Evolutionary conservation across 1,139 yeast genomes (phyloP), one percentile per base, ranked within the genome.

Genomic region (Nematodospora anomalae): DNA sequence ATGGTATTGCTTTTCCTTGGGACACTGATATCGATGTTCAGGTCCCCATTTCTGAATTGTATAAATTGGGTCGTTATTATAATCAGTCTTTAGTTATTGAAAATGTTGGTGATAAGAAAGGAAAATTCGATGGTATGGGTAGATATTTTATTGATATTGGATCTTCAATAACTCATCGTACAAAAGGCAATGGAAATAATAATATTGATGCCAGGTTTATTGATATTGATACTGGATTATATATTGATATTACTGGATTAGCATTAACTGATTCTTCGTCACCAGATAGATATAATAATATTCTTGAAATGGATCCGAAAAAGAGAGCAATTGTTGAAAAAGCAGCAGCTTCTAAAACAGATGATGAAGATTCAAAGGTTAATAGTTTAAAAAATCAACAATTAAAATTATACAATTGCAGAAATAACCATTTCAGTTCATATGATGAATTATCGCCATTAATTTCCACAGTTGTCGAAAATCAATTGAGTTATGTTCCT

Each of bases 201-300:
- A 80, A 83, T 42, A 86, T 87, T 42, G 96, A 87, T 62, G 95
- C 90, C 1, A 69, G 95, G 40, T 84, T 86, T 51, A 77, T 87
- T 40, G 95, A 87, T 57, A 67, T 80, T 7, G 84, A 82, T 44
- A 75, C 85, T 10, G 96, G 95, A 1, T 57, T 81, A 37, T 87
- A 82, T 54, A 75, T 87, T 40, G 96, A 86, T 58, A 74, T 79
- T 18, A 79, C 83, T 2, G 83, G 76, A 0, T 54, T 79, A 33
- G 69, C 79, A 15, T 43, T 69, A 13, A 59, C 71, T 21, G 60
- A 62, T 28, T 57, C 68, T 0, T 53, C 51, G 12, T 45, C 72
- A 4, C 72, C 75, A 1, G 41, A 37, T 3, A 51, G 71, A 31
- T 71, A 36, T 18, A 12, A 25, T 60, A 55, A 38, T 52, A 44